Evolutionary conservation across 176 grass and related monocot species (phyloP).

Genomic region (Avena insularis): DNA sequence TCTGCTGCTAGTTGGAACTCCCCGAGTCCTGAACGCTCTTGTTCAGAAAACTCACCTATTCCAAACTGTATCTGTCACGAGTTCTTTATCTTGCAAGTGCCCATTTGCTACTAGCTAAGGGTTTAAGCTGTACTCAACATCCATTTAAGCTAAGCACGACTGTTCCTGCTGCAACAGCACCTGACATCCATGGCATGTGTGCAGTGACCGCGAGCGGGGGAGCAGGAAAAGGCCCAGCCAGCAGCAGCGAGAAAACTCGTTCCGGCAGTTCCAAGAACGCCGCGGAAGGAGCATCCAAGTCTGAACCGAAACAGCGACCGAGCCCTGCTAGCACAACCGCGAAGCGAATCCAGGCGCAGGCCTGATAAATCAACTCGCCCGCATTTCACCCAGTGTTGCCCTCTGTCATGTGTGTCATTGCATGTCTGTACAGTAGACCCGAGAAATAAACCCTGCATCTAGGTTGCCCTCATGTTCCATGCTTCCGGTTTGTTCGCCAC

Average conservation of each 20-base stretch:
- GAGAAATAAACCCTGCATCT: conserved; percentile 8
- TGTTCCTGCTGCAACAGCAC: not conserved
- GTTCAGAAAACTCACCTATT: not conserved
- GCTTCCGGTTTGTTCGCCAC: not conserved
- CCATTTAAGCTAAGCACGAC: conserved; percentile 20
- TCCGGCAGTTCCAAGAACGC: conserved; percentile 19
- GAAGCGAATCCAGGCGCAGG: conserved; percentile 36
- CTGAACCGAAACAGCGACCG: conserved; percentile 18
- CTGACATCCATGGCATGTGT: conserved; percentile 10
- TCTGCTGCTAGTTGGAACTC: not conserved
- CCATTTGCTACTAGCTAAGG: not conserved
- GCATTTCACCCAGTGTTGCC: not conserved
- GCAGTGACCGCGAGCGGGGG: conserved; percentile 16
- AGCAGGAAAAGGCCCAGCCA: conserved; percentile 19
- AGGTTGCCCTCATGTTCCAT: conserved; percentile 7
- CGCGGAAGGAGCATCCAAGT: conserved; percentile 34
- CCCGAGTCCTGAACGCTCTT: not conserved
- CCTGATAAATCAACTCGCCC: conserved; percentile 36
- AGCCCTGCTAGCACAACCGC: conserved; percentile 12
- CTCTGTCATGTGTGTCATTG: conserved; percentile 19
- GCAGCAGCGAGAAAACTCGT: not conserved
- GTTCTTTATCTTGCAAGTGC: not conserved
- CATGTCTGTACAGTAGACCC: conserved; percentile 38
- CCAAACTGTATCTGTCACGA: not conserved
- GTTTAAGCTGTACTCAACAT: not conserved